Base-by-base conservation (phyloP, 2,329 filamentous ascomycete species). In the Beauveria sp. region DNA sequence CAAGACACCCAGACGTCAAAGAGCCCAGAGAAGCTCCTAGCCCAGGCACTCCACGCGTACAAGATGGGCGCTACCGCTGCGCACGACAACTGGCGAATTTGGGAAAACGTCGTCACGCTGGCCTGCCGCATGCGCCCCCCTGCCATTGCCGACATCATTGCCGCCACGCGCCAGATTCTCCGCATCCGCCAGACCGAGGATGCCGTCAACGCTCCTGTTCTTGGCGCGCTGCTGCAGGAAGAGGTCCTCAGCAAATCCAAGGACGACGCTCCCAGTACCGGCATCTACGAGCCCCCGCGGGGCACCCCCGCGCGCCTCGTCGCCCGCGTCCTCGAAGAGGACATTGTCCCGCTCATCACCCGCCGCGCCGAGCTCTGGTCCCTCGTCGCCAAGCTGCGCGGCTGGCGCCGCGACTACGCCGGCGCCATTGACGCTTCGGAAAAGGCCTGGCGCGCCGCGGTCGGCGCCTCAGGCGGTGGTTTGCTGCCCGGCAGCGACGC, bases 81-180 rank as follows among this genome's bases (percentile, higher is more conserved):
- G 55, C 84, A 91, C 72, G 87, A 92, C 67, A 93, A 93, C 75
- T 90, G 89, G 82, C 87, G 91, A 67, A 97, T 99, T 72, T 97
- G 93, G 93, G 91, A 96, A 71, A 99, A 99, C 68, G 88, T 97
- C 18, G 84, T 99, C 61, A 94, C 92, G 0, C 87, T 97, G 24
- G 89, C 90, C 0, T 85, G 90, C 0, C 89, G 91, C 2, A 83
- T 94, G 30, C 81, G 80, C 1, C 92, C 93, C 0, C 88, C 90
- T 0, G 85, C 88, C 0, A 86, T 91, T 69, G 73, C 79, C 0
- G 91, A 97, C 64, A 84, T 96, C 55, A 77, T 96, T 37, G 80
- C 87, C 5, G 91, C 91, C 0, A 82, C 94, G 62, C 84, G 82
- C 46, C 85, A 88, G 63, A 81, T 97, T 56, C 84, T 96, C 59